Conservation (phyloP, 148 eudicot species). For the Fagopyrum esculentum region DNA sequence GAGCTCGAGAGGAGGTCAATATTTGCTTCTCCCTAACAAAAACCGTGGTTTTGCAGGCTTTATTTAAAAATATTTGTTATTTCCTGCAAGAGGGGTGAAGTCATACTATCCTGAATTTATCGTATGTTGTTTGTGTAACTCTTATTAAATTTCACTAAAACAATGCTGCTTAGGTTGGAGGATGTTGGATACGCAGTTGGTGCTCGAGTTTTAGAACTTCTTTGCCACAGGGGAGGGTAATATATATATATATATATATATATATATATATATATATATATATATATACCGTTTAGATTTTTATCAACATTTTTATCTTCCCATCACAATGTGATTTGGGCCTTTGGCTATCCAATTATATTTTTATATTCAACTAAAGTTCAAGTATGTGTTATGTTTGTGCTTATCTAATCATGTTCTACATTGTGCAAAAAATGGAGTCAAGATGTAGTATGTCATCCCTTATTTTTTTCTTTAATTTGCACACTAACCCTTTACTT, state of each 20-base stretch:
- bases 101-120: neutral
- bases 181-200: conserved; percentile 99
- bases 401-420: neutral
- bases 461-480: neutral
- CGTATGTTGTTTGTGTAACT: neutral
- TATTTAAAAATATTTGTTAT: neutral
- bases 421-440: neutral
- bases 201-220: conserved; percentile 89
- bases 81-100: neutral
- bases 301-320: neutral
- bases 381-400: neutral
- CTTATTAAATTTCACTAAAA: neutral
- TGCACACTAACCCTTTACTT: conserved; percentile 1
- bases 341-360: neutral
- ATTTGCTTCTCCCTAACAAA: neutral
- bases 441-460: neutral
- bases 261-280: neutral
- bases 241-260: neutral
- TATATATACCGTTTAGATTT: neutral
- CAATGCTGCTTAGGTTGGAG: conserved; percentile 56
- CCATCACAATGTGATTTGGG: neutral
- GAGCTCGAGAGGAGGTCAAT: conserved; percentile 86
- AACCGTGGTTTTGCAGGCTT: neutral
- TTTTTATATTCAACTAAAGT: neutral
- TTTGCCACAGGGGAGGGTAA: conserved; percentile 97